Percentiles rank a stretch among this genome's conserved stretches.
Evolutionary conservation across 164 flowering plant genomes (phyloP).

Genomic region (Cinnamomum micranthum): DNA sequence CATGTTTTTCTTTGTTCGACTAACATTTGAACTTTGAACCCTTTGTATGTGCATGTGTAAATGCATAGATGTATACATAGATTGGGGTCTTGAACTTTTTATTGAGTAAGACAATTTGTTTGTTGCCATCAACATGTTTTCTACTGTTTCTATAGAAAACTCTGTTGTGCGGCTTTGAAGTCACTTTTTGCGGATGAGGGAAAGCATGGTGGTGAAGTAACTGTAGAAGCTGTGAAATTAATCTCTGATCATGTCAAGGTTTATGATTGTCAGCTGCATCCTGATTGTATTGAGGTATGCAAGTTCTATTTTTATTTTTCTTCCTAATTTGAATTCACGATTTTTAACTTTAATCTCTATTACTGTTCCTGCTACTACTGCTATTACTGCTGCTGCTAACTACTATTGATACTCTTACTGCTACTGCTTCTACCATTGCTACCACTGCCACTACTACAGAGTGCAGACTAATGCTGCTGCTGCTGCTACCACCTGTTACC

Average conservation of each 20-base stretch:
- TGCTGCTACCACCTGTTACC: too few relatives aligned
- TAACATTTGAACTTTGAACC: too few relatives aligned
- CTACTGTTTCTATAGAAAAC: constrained; percentile 44
- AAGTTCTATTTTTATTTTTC: neutral
- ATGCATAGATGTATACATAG: neutral
- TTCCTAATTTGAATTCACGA: neutral
- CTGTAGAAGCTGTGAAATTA: constrained; percentile 75
- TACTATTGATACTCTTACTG: too few relatives aligned
- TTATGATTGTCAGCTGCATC: constrained; percentile 76
- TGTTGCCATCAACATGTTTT: neutral
- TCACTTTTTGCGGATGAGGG: constrained; percentile 83
- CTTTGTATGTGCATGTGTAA: neutral
- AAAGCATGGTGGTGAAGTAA: constrained; percentile 93
- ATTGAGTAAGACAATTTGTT: neutral
- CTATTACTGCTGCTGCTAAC: too few relatives aligned
- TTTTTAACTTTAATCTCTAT: neutral
- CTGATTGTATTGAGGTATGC: constrained; percentile 81
- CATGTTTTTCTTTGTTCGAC: too few relatives aligned
- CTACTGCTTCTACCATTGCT: too few relatives aligned
- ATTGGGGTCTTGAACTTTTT: neutral
- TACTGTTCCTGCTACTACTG: too few relatives aligned
- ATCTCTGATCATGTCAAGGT: constrained; percentile 77
- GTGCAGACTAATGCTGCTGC: too few relatives aligned
- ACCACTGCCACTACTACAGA: too few relatives aligned
- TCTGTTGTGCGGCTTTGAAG: constrained; percentile 69